These are phyloP conservation scores for Tetraselmis chui DNA, from an alignment of 139 green algal genomes.

Conservation along the genomic window DNA sequence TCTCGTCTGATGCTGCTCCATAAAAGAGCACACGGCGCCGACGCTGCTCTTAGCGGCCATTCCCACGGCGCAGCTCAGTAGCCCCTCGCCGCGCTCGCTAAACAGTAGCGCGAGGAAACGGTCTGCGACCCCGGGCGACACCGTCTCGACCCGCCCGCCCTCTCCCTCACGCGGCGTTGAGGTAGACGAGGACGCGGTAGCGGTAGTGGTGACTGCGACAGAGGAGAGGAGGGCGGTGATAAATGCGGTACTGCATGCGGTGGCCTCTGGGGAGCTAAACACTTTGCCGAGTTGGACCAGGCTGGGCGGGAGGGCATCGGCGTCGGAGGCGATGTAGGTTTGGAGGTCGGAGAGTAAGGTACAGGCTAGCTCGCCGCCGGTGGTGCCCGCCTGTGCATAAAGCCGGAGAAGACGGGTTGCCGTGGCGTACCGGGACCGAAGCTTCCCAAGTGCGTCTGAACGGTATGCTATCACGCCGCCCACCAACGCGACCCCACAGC, in stretches of 20 bases:
- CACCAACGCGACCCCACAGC: too few relatives aligned
- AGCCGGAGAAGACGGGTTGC: too few relatives aligned
- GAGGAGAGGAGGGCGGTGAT: background rate
- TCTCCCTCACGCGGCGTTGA: background rate
- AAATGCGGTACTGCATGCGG: background rate
- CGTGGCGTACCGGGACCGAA: too few relatives aligned
- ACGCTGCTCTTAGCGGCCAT: background rate
- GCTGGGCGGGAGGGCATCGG: background rate
- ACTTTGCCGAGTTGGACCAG: background rate
- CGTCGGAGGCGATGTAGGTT: background rate
- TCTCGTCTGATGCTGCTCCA: too few relatives aligned
- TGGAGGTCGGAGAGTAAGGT: background rate
- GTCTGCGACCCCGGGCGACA: background rate
- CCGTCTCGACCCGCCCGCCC: too few relatives aligned
- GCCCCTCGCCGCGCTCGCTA: background rate
- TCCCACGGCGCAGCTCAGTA: background rate
- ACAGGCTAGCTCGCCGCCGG: too few relatives aligned
- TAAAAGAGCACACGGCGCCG: background rate
- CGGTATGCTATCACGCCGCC: too few relatives aligned
- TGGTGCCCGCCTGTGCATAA: too few relatives aligned
- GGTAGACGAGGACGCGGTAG: background rate
- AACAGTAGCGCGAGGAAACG: background rate
- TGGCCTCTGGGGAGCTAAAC: background rate
- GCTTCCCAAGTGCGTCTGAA: too few relatives aligned
- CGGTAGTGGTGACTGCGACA: background rate